Evolutionary conservation across 805 yeast genomes (phyloP).

Genomic region (Nakazawaea ernobii): DNA sequence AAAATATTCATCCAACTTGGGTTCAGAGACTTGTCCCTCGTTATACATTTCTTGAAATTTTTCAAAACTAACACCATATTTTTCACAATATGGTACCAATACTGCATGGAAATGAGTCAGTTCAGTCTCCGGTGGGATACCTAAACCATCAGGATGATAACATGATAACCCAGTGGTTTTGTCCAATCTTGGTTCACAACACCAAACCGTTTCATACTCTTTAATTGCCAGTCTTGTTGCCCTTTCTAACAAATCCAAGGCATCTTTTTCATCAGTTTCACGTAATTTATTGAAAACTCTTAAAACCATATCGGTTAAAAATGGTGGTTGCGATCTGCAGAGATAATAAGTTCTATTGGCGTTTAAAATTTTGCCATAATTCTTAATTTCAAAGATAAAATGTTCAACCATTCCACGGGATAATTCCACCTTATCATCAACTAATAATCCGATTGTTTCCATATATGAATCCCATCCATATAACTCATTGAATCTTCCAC

Average conservation of each 20-base stretch:
- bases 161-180: conserved; percentile 72
- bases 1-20: conserved; percentile 82
- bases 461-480: conserved; percentile 99
- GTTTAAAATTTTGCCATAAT: conserved; percentile 89
- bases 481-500: conserved; percentile 93
- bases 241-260: conserved; percentile 56
- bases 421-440: conserved; percentile 57
- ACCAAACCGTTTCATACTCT: conserved; percentile 84
- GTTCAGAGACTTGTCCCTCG: conserved; percentile 57
- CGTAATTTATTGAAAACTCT: conserved; percentile 54
- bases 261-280: conserved; percentile 24
- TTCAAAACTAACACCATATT: conserved; percentile 49
- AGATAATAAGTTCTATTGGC: conserved; percentile 91
- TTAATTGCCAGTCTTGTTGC: conserved; percentile 75
- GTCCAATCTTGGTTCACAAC: conserved; percentile 66
- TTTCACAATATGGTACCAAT: conserved; percentile 60
- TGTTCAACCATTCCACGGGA: conserved; percentile 91
- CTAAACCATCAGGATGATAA: conserved; percentile 84
- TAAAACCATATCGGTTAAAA: conserved; percentile 86
- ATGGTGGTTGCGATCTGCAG: conserved; percentile 95
- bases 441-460: conserved; percentile 77
- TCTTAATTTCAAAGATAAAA: conserved; percentile 81
- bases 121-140: conserved; percentile 98
- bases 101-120: conserved; percentile 77
- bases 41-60: conserved; percentile 71